These are phyloP conservation scores for Cyclotella kingstonii DNA, from an alignment of 108 stramenopile species.

Conservation along the genomic window DNA sequence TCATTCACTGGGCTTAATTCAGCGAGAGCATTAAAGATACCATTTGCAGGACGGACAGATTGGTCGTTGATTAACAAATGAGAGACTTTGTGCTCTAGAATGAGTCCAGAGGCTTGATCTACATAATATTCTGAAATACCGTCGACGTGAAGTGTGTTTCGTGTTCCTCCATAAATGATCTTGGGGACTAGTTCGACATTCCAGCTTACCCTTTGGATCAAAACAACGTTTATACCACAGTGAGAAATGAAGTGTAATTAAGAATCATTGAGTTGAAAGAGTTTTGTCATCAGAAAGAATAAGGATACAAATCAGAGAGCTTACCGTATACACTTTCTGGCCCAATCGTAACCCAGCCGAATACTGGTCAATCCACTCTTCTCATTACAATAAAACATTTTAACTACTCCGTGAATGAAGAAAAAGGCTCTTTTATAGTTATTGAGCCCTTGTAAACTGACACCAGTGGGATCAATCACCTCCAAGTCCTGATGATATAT, in stretches of 20 bases:
- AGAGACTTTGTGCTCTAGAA: conserved; percentile 71
- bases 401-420: conserved; percentile 68
- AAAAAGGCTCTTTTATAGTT: conserved; percentile 69
- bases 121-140: conserved; percentile 82
- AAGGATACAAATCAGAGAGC: neutral
- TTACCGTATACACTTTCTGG: conserved; percentile 67
- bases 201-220: conserved; percentile 59
- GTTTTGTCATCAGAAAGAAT: neutral
- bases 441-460: conserved; percentile 62
- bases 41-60: conserved; percentile 59
- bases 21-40: conserved; percentile 60
- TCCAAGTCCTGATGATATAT: conserved; percentile 63
- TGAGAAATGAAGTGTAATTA: conserved; percentile 2
- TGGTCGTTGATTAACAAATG: conserved; percentile 69
- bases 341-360: conserved; percentile 73
- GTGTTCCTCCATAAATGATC: conserved; percentile 61
- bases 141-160: conserved; percentile 70
- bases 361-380: conserved; percentile 53
- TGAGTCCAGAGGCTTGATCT: conserved; percentile 58
- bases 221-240: too few relatives aligned
- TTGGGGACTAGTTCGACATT: conserved; percentile 77
- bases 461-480: conserved; percentile 74
- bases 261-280: neutral
- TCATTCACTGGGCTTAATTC: conserved; percentile 25
- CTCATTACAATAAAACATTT: conserved; percentile 70